Conservation (phyloP, 176 grass and related monocot genomes). For the Bothriochloa decipiens region DNA sequence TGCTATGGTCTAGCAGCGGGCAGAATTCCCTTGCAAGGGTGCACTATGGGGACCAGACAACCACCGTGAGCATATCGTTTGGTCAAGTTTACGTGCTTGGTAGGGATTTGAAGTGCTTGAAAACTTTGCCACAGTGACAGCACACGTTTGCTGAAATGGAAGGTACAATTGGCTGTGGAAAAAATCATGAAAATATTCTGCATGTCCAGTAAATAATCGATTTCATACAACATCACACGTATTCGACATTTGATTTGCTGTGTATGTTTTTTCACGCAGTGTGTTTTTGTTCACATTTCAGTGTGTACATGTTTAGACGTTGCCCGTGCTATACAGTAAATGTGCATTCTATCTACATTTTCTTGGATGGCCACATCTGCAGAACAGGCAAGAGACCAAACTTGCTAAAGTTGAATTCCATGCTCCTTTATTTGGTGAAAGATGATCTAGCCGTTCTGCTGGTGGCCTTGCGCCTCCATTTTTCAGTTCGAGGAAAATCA, state of each 20-base stretch:
- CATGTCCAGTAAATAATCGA: not conserved
- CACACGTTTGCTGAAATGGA: not conserved
- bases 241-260: not conserved
- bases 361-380: not conserved
- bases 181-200: not conserved
- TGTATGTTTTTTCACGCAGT: not conserved
- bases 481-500: no score
- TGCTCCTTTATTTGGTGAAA: not conserved
- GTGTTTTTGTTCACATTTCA: not conserved
- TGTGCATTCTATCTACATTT: not conserved
- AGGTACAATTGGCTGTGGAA: not conserved
- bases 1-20: conserved; percentile 58
- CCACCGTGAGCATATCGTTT: conserved; percentile 21
- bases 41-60: conserved; percentile 42
- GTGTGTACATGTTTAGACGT: not conserved
- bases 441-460: not conserved
- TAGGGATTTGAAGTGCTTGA: conserved; percentile 70
- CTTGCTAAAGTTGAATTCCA: not conserved
- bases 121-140: conserved; percentile 43
- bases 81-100: conserved; percentile 65
- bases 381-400: not conserved
- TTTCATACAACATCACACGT: not conserved
- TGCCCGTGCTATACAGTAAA: not conserved
- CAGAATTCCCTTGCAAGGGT: conserved; percentile 52
- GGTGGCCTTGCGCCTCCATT: not conserved